A percentile compares a stretch with the other conserved stretches of the same genome.
phyloP scores from a whole-genome alignment of 805 yeast species.

The Monosporozyma unispora region DNA sequence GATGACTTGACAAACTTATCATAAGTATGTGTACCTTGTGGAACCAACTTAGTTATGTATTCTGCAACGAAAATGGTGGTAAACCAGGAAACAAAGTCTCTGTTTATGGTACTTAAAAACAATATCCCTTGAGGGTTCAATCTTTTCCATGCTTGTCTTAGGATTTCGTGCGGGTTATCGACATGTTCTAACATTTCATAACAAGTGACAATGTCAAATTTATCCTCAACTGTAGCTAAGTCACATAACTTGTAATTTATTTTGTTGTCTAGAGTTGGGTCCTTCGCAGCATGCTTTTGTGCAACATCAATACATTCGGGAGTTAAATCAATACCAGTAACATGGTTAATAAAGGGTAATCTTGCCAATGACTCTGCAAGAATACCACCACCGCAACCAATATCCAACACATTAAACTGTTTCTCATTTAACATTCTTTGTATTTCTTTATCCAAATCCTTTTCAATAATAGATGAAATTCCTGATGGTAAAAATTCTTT shows the following conservation, averaged over 20 bases:
- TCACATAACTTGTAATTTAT: slow-evolving; percentile 53
- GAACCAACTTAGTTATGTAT: slow-evolving; percentile 69
- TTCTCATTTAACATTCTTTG: slow-evolving; percentile 20
- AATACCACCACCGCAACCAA: slow-evolving; percentile 99
- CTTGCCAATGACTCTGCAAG: slow-evolving; percentile 82
- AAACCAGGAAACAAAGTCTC: slow-evolving; percentile 80
- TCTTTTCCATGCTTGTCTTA: slow-evolving; percentile 56
- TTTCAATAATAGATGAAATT: slow-evolving; percentile 46
- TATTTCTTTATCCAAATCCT: slow-evolving; percentile 37
- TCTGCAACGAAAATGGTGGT: slow-evolving; percentile 92
- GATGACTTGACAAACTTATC: slow-evolving; percentile 72
- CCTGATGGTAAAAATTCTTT: slow-evolving; percentile 54
- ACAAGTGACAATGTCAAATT: slow-evolving; percentile 74
- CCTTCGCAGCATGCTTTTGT: slow-evolving; percentile 50
- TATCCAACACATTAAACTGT: slow-evolving; percentile 57
- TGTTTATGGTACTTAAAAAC: slow-evolving; percentile 83
- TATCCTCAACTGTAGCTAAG: slow-evolving; percentile 46
- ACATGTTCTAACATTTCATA: slow-evolving; percentile 96
- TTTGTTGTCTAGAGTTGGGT: slow-evolving; percentile 51
- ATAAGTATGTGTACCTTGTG: slow-evolving; percentile 84
- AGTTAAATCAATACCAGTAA: slow-evolving; percentile 80
- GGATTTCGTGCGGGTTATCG: slow-evolving; percentile 66
- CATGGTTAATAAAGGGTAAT: slow-evolving; percentile 48
- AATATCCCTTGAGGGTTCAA: slow-evolving; percentile 68
- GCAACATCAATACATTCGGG: slow-evolving; percentile 79